Evolutionary conservation across 2,329 filamentous ascomycete species (phyloP).

Genomic region (Curvularia sp.): DNA sequence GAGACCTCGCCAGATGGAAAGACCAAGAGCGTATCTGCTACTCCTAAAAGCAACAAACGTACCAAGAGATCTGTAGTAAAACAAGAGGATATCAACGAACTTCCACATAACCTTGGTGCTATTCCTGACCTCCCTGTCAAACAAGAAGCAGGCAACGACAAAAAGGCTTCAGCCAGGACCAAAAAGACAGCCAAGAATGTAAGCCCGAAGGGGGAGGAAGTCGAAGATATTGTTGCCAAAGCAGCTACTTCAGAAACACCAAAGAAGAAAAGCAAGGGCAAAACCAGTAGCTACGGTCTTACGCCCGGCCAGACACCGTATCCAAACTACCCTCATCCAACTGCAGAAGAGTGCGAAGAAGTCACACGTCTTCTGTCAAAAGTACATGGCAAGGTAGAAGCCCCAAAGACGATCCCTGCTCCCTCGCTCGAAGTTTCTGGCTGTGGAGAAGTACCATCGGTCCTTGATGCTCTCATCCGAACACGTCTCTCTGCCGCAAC

Average conservation of each 20-base stretch:
- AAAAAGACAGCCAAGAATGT: constrained; percentile 31
- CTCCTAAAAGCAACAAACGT: constrained; percentile 47
- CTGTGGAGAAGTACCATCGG: constrained; percentile 70
- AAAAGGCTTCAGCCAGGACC: constrained; percentile 17
- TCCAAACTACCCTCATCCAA: constrained; percentile 70
- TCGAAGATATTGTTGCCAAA: constrained; percentile 36
- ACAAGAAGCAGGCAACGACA: constrained; percentile 11
- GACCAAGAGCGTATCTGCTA: constrained; percentile 13
- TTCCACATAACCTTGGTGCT: constrained; percentile 64
- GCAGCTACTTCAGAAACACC: constrained; percentile 35
- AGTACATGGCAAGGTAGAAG: constrained; percentile 68
- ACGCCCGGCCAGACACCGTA: constrained; percentile 67
- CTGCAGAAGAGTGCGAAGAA: constrained; percentile 70
- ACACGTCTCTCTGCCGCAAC: constrained; percentile 69
- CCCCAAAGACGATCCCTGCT: constrained; percentile 71
- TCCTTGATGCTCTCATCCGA: constrained; percentile 68
- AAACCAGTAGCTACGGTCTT: constrained; percentile 54
- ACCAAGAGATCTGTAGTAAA: constrained; percentile 45
- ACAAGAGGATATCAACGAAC: constrained; percentile 54
- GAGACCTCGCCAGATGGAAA: constrained; percentile 18
- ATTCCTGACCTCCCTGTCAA: constrained; percentile 26
- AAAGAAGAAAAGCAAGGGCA: constrained; percentile 46
- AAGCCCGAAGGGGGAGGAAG: constrained; percentile 30
- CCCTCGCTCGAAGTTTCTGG: constrained; percentile 76
- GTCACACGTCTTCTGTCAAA: constrained; percentile 70